These are phyloP conservation scores for Naematelia aurantialba DNA, from an alignment of 768 basidiomycete genomes.

Conservation along the genomic window DNA sequence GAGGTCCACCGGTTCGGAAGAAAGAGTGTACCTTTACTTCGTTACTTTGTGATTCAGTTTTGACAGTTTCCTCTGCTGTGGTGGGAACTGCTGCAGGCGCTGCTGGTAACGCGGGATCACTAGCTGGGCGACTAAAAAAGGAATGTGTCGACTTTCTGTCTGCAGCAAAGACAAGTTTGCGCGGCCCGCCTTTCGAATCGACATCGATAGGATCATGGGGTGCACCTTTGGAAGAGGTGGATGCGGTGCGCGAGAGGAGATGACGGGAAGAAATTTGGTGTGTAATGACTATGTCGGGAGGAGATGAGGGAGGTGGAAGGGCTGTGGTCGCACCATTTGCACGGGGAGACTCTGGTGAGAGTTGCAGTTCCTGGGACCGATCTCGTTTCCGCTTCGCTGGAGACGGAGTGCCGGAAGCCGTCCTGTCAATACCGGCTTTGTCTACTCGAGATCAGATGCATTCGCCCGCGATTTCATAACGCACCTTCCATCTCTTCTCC, in stretches of 20 bases:
- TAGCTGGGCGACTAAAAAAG: conserved; percentile 23
- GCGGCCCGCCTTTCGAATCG: background rate
- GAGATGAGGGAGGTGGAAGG: conserved; percentile 8
- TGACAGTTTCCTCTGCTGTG: background rate
- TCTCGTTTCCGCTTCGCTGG: conserved; percentile 2
- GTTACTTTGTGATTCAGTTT: conserved; percentile 1
- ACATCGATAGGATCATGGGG: conserved; percentile 4
- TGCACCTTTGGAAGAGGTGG: conserved; percentile 4
- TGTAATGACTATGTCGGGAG: conserved; percentile 10
- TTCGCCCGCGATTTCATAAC: background rate
- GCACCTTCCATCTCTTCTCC: background rate
- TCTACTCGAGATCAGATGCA: background rate
- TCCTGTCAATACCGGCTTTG: background rate
- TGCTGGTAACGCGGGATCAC: background rate
- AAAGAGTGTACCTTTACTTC: conserved; percentile 26
- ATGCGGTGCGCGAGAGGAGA: conserved; percentile 6
- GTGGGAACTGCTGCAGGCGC: background rate
- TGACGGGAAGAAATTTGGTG: conserved; percentile 3
- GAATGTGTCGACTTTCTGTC: conserved; percentile 33
- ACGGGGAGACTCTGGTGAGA: background rate
- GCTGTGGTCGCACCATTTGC: background rate
- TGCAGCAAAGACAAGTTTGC: conserved; percentile 31
- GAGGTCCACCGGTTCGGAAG: conserved; percentile 19
- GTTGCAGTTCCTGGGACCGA: background rate
- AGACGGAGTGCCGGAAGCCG: conserved; percentile 6